Evolutionary conservation across 2,329 filamentous ascomycete species (phyloP), one percentile per base, ranked within the genome.

Genomic region (Didymellaceae sp.): DNA sequence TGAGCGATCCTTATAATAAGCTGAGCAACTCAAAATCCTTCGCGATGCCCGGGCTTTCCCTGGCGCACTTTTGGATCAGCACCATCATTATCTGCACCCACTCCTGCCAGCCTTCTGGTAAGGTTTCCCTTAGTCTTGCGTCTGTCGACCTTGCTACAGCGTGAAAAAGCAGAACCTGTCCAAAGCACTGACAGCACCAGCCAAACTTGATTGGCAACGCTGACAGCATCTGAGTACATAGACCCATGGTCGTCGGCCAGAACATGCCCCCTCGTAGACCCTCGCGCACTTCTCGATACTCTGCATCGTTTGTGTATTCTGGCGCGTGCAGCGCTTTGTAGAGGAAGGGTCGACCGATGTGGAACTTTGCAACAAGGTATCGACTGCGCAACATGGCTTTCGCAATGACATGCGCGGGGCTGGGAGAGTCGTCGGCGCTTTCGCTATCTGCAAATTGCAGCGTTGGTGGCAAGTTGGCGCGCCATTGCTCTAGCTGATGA

Each of bases 401-500:
- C 8, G 71, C 71, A 35, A 74, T 66, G 31, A 72, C 68, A 44
- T 73, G 71, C 5, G 70, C 71, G 10, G 71, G 71, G 38, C 64
- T 67, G 2, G 62, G 58, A 4, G 66, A 63, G 35, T 66, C 55
- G 30, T 68, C 66, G 1, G 39, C 57, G 26, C 56, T 62, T 38
- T 71, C 68, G 24, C 65, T 43, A 25, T 78, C 74, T 11, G 71
- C 63, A 54, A 80, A 80, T 48, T 80, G 77, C 14, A 81, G 72
- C 6, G 74, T 67, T 13, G 73, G 55, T 8, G 80, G 80, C 11
- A 82, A 75, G 45, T 81, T 80, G 5, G 64, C 70, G 20, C 79
- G 78, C 80, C 80, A 83, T 61, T 82, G 79, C 59, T 81, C 79
- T 14, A 82, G 75, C 63, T 83, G 80, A 62, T 82, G 79, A 40